phyloP scores from a whole-genome alignment of 1,139 yeast genomes.

The Suhomyces maxii region DNA sequence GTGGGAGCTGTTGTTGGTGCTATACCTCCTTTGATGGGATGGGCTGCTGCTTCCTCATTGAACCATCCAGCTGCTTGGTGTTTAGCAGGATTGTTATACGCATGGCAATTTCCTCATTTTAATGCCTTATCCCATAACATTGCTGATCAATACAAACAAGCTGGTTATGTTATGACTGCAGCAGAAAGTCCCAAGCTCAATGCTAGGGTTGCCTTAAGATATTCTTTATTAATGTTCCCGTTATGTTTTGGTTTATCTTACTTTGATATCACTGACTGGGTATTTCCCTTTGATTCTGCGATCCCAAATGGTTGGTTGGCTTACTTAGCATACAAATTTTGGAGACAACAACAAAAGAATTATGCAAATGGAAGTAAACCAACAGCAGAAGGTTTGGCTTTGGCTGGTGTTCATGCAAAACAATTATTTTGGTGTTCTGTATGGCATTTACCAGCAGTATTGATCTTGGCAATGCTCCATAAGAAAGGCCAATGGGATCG shows the following conservation, averaged over 20 bases:
- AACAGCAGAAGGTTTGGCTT: conserved; percentile 52
- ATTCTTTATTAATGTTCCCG: conserved; percentile 89
- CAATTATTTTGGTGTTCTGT: conserved; percentile 94
- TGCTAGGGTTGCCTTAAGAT: conserved; percentile 90
- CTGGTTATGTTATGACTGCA: conserved; percentile 97
- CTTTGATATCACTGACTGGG: conserved; percentile 79
- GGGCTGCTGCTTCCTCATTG: conserved; percentile 92
- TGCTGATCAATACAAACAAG: conserved; percentile 81
- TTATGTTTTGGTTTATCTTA: conserved; percentile 81
- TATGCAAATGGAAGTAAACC: conserved; percentile 44
- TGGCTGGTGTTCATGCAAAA: conserved; percentile 70
- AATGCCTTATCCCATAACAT: conserved; percentile 88
- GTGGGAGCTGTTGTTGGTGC: conserved; percentile 98
- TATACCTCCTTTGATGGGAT: conserved; percentile 98
- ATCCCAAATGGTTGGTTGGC: conserved; percentile 84
- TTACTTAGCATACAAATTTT: conserved; percentile 76
- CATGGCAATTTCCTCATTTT: conserved; percentile 99
- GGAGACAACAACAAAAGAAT: conserved; percentile 71
- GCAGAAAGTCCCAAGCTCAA: conserved; percentile 88
- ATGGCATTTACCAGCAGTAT: conserved; percentile 87
- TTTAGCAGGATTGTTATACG: conserved; percentile 82
- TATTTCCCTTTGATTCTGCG: conserved; percentile 76
- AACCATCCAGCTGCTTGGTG: conserved; percentile 94
- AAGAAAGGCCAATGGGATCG: conserved; percentile 96
- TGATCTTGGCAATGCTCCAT: conserved; percentile 90